phyloP scores from a whole-genome alignment of 2,329 filamentous ascomycete genomes.

The Diaporthe velutina region DNA sequence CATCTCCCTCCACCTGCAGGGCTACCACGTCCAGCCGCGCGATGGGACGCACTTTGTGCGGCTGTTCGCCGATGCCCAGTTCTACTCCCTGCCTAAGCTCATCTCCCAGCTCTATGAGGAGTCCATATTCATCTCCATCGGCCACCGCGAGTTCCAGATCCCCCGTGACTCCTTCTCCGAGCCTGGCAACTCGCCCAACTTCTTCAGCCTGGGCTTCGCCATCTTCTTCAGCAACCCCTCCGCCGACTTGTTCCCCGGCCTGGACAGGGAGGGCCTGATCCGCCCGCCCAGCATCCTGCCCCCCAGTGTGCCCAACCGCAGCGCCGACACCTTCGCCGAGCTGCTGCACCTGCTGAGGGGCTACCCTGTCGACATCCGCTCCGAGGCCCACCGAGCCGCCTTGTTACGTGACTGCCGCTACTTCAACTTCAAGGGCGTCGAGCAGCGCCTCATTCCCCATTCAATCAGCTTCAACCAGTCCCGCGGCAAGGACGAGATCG shows the following conservation, averaged over 20 bases:
- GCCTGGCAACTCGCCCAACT: slow-evolving; percentile 94
- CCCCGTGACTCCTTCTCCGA: slow-evolving; percentile 87
- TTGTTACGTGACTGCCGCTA: slow-evolving; percentile 87
- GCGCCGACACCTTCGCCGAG: slow-evolving; percentile 86
- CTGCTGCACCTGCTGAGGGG: slow-evolving; percentile 85
- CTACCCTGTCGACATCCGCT: slow-evolving; percentile 82
- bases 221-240: slow-evolving; percentile 84
- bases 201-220: slow-evolving; percentile 91
- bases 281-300: slow-evolving; percentile 89
- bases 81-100: slow-evolving; percentile 89
- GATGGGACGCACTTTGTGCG: slow-evolving; percentile 92
- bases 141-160: slow-evolving; percentile 88
- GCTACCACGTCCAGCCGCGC: slow-evolving; percentile 86
- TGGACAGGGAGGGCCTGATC: slow-evolving; percentile 82
- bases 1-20: slow-evolving; percentile 90
- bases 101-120: slow-evolving; percentile 93
- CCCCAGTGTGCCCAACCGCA: slow-evolving; percentile 83
- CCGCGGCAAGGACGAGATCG: slow-evolving; percentile 79
- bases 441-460: slow-evolving; percentile 87
- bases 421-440: slow-evolving; percentile 91
- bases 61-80: slow-evolving; percentile 93
- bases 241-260: slow-evolving; percentile 85
- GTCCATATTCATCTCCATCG: slow-evolving; percentile 92
- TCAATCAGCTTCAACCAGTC: slow-evolving; percentile 80
- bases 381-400: slow-evolving; percentile 81